Percentiles rank a stretch among this genome's conserved stretches.
Conservation (phyloP, 2,329 filamentous ascomycete genomes). For the Chaetomiaceae sp. region DNA sequence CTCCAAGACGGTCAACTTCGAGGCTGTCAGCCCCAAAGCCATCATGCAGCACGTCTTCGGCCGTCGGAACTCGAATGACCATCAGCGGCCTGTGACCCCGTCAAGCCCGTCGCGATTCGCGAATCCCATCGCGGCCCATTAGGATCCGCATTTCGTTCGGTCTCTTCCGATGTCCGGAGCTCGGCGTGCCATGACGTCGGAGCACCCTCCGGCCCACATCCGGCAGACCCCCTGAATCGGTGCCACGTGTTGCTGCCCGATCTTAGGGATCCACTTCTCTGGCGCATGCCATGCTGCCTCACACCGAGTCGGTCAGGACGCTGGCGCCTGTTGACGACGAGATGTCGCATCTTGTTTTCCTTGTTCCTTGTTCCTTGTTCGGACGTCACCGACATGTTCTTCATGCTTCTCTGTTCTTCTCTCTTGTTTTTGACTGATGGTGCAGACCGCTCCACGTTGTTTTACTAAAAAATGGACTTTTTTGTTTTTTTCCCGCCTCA, state of each 20-base stretch:
- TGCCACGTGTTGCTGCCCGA: slow-evolving; percentile 19
- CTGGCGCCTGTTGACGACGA: neutral
- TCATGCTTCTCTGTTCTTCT: no score
- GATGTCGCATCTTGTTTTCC: neutral
- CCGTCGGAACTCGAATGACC: slow-evolving; percentile 28
- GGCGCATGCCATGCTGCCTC: neutral
- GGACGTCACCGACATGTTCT: no score
- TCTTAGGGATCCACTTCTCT: neutral
- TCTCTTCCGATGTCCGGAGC: neutral
- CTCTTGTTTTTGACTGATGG: neutral
- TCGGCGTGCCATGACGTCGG: neutral
- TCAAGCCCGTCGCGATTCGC: slow-evolving; percentile 21
- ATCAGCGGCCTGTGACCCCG: slow-evolving; percentile 15
- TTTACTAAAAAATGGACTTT: slow-evolving; percentile 1
- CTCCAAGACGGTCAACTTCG: slow-evolving; percentile 33
- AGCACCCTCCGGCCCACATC: neutral
- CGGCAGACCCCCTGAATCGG: neutral
- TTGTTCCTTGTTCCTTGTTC: neutral
- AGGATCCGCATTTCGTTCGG: neutral
- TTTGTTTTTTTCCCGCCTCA: neutral
- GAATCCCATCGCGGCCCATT: slow-evolving; percentile 20
- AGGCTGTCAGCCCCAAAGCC: slow-evolving; percentile 35
- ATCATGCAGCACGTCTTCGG: slow-evolving; percentile 35
- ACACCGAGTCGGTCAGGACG: neutral
- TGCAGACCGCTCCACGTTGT: neutral